phyloP scores from a whole-genome alignment of 805 yeast genomes.

The Starmerella etchellsii region DNA sequence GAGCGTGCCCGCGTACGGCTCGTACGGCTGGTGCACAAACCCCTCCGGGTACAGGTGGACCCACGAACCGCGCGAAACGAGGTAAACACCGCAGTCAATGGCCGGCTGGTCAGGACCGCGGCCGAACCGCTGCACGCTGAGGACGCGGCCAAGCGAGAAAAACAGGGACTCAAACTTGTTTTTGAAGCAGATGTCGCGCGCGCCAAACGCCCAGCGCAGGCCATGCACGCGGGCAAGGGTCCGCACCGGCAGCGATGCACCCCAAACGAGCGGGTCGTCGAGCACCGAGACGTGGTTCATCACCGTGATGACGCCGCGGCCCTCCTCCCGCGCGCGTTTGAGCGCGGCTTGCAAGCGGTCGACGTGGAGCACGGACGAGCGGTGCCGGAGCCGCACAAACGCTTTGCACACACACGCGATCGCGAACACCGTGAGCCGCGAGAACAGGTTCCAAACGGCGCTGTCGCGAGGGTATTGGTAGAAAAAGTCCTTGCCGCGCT shows the following conservation, averaged over 20 bases:
- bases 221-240: slow-evolving; percentile 48
- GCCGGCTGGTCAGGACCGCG: slow-evolving; percentile 87
- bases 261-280: slow-evolving; percentile 89
- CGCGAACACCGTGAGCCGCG: slow-evolving; percentile 54
- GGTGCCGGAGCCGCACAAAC: slow-evolving; percentile 47
- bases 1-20: slow-evolving; percentile 77
- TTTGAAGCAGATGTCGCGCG: slow-evolving; percentile 72
- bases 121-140: slow-evolving; percentile 79
- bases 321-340: slow-evolving; percentile 48
- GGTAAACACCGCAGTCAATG: slow-evolving; percentile 70
- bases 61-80: slow-evolving; percentile 46
- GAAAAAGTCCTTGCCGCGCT: slow-evolving; percentile 54
- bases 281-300: slow-evolving; percentile 68
- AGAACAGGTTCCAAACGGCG: slow-evolving; percentile 50
- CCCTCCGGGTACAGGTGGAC: slow-evolving; percentile 93
- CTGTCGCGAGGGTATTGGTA: slow-evolving; percentile 47
- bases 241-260: slow-evolving; percentile 61
- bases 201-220: slow-evolving; percentile 91
- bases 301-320: slow-evolving; percentile 65
- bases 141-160: slow-evolving; percentile 79
- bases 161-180: slow-evolving; percentile 31
- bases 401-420: slow-evolving; percentile 55
- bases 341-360: slow-evolving; percentile 55
- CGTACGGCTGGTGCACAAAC: slow-evolving; percentile 66
- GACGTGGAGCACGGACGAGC: slow-evolving; percentile 47